Base-by-base conservation (phyloP, 2,329 filamentous ascomycete species). In the Zasmidium citrigriseum region DNA sequence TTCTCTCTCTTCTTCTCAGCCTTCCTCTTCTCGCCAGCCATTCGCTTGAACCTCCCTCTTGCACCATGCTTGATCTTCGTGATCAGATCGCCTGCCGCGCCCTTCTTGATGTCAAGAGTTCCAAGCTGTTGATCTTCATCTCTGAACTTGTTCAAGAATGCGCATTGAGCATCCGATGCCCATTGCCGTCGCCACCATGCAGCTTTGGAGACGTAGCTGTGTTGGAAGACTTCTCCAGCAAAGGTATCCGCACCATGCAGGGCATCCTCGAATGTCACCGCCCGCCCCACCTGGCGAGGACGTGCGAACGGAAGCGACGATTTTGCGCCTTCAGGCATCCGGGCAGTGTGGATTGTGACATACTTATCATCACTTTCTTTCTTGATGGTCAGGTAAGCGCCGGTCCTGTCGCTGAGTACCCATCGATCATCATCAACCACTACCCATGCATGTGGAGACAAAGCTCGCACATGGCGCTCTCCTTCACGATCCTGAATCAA, bases 21-120 rank as follows among this genome's bases (percentile, higher is more conserved):
- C 25, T 68, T 72, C 21, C 71, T 73, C 68, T 73, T 78, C 49
- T 70, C 66, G 29, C 27, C 57, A 23, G 48, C 48, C 20, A 68
- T 63, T 47, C 64, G 63, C 12, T 64, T 65, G 83, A 91, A 77
- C 77, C 85, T 62, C 76, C 89, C 73, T 79, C 84, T 80, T 1
- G 90, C 91, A 0, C 93, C 93, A 71, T 95, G 89, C 73, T 89
- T 93, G 61, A 96, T 71, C 74, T 96, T 96, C 7, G 91, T 96
- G 64, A 98, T 96, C 89, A 96, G 93, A 72, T 97, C 93, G 3
- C 83, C 83, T 3, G 92, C 93, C 70, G 86, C 86, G 7, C 93
- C 93, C 70, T 93, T 95, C 14, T 84, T 92, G 58, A 96, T 68
- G 24, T 86, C 82, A 0, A 77, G 75, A 0, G 75, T 66, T 1